A percentile compares a stretch with the other conserved stretches of the same genome.
Conservation (phyloP, 192 early-diverging fungal species). For the Lobosporangium transversale region DNA sequence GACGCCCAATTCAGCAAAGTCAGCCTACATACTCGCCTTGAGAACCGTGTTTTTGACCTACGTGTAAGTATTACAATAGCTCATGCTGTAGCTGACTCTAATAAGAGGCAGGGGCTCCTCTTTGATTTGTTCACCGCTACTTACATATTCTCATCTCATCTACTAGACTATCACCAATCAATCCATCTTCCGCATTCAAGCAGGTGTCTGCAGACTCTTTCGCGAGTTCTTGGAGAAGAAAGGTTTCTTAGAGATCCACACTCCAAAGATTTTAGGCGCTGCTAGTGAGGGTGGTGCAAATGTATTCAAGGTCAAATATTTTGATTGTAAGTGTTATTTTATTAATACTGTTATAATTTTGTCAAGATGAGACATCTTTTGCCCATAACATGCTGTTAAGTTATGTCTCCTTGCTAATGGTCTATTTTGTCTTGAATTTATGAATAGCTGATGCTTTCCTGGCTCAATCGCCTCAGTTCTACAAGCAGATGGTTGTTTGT, state of each 20-base stretch:
- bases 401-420: no score
- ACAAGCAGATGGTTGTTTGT: constrained; percentile 99
- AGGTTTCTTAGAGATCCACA: constrained; percentile 95
- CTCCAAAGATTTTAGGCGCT: constrained; percentile 95
- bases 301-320: constrained; percentile 98
- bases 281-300: constrained; percentile 97
- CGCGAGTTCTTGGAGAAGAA: constrained; percentile 88
- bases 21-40: constrained; percentile 89
- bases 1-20: constrained; percentile 79
- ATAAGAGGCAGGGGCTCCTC: no score
- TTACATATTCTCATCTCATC: background rate
- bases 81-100: no score
- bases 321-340: constrained; percentile 76
- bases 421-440: no score
- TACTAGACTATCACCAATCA: constrained; percentile 91
- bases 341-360: background rate
- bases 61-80: constrained; percentile 62
- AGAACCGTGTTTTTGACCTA: constrained; percentile 95
- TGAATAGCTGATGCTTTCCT: constrained; percentile 81
- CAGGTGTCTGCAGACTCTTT: constrained; percentile 93
- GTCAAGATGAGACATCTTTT: no score
- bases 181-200: constrained; percentile 97
- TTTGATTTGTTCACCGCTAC: no score
- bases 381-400: no score
- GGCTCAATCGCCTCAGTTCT: constrained; percentile 98